These are phyloP conservation scores for Kwoniella sp. DNA, from an alignment of 768 basidiomycete genomes.

Conservation along the genomic window DNA sequence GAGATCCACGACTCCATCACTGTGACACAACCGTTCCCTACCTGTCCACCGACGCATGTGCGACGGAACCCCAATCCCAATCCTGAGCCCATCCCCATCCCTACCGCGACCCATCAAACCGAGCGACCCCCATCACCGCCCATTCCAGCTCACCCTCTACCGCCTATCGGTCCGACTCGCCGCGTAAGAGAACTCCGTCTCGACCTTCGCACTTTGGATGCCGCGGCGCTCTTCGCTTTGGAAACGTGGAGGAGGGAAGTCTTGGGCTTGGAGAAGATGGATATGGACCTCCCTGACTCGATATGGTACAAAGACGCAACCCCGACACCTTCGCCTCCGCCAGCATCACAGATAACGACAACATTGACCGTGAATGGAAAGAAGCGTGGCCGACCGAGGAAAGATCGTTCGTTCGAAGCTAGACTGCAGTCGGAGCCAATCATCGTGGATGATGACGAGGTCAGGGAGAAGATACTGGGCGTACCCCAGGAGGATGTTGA, in stretches of 20 bases:
- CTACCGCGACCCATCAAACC: not conserved
- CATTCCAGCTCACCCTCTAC: constrained; percentile 22
- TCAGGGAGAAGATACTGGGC: not conserved
- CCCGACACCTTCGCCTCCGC: constrained; percentile 24
- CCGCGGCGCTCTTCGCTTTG: constrained; percentile 41
- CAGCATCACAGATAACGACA: constrained; percentile 6
- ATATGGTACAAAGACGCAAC: constrained; percentile 40
- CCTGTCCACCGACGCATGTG: not conserved
- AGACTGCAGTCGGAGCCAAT: not conserved
- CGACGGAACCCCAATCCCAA: not conserved
- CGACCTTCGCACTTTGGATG: constrained; percentile 41
- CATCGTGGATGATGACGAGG: not conserved
- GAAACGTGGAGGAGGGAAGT: constrained; percentile 42
- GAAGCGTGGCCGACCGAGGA: constrained; percentile 9
- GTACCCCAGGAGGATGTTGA: not conserved
- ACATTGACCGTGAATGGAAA: not conserved
- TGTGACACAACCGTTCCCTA: not conserved
- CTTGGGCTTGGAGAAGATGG: constrained; percentile 31
- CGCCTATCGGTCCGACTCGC: constrained; percentile 34
- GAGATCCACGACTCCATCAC: not conserved
- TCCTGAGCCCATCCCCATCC: not conserved
- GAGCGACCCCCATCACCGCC: constrained; percentile 15
- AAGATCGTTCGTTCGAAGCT: not conserved
- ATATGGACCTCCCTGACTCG: constrained; percentile 39
- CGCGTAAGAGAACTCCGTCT: constrained; percentile 41